Conservation (phyloP, 2,329 filamentous ascomycete species). For the Falciphora oryzae region DNA sequence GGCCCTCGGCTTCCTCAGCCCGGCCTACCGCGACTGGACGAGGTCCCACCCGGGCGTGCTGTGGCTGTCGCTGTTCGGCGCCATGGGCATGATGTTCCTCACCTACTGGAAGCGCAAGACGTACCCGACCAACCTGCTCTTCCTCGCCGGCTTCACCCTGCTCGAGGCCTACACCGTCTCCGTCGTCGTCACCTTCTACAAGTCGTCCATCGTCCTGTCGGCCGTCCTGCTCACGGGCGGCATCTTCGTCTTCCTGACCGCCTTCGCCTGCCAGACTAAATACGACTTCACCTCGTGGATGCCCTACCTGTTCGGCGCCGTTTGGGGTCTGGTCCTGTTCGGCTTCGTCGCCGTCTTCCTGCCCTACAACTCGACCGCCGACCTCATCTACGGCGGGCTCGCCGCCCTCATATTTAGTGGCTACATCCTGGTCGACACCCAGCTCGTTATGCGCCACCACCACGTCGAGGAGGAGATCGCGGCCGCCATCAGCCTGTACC, state of each 20-base stretch:
- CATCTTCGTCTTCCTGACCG: conserved; percentile 71
- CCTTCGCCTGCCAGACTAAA: conserved; percentile 94
- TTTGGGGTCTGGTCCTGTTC: conserved; percentile 89
- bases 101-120: conserved; percentile 96
- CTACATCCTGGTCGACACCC: conserved; percentile 95
- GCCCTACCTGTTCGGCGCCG: conserved; percentile 83
- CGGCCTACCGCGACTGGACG: conserved; percentile 77
- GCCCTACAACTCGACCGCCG: conserved; percentile 71
- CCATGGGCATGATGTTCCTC: conserved; percentile 76
- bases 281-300: conserved; percentile 99
- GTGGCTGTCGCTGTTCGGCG: conserved; percentile 78
- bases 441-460: conserved; percentile 91
- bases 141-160: conserved; percentile 83
- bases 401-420: conserved; percentile 84
- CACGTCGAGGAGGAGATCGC: conserved; percentile 98
- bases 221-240: conserved; percentile 83
- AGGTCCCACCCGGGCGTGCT: conserved; percentile 78
- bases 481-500: conserved; percentile 87
- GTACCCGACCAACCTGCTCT: conserved; percentile 90
- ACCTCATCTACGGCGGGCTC: conserved; percentile 79
- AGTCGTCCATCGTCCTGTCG: conserved; percentile 77
- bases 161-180: conserved; percentile 92
- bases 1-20: conserved; percentile 79
- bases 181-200: conserved; percentile 88
- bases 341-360: conserved; percentile 91